Evolutionary conservation across 2,329 filamentous ascomycete genomes (phyloP), one percentile per base, ranked within the genome.

Genomic region (Xylaria sp.): DNA sequence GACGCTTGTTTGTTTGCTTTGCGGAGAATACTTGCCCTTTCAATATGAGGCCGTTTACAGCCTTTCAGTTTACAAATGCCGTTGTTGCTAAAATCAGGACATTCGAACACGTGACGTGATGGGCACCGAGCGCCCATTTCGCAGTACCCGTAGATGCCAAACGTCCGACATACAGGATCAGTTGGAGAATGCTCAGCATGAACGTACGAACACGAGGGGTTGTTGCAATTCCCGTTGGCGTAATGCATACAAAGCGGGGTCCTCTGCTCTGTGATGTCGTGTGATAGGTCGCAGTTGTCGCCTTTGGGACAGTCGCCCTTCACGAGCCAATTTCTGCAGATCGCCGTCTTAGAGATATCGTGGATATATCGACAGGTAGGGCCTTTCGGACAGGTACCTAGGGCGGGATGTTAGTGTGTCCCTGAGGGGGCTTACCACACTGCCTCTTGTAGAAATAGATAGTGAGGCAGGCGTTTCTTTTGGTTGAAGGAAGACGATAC

Each of bases 1-100:
- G 78, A 80, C 69, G 76, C 76, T 65, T 73, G 82, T 77, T 76
- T 84, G 80, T 87, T 88, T 80, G 88, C 86, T 79, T 91, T 90
- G 77, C 93, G 92, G 76, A 91, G 86, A 78, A 90, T 84, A 84
- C 92, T 94, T 78, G 94, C 94, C 81, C 93, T 90, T 82, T 96
- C 93, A 79, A 95, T 89, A 82, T 99, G 96, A 68, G 90, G 92
- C 63, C 97, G 87, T 79, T 91, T 92, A 84, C 95, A 98, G 73
- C 90, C 90, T 81, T 90, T 89, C 79, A 88, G 89, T 79, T 89
- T 90, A 88, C 96, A 99, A 71, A 86, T 84, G 76, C 95, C 95
- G 69, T 88, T 93, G 82, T 97, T 97, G 86, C 93, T 93, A 84
- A 97, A 97, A 79, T 97, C 92, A 71, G 96, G 95, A 81, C 96